Conservation (phyloP, 108 stramenopile species). For the Nitzschia sp. region DNA sequence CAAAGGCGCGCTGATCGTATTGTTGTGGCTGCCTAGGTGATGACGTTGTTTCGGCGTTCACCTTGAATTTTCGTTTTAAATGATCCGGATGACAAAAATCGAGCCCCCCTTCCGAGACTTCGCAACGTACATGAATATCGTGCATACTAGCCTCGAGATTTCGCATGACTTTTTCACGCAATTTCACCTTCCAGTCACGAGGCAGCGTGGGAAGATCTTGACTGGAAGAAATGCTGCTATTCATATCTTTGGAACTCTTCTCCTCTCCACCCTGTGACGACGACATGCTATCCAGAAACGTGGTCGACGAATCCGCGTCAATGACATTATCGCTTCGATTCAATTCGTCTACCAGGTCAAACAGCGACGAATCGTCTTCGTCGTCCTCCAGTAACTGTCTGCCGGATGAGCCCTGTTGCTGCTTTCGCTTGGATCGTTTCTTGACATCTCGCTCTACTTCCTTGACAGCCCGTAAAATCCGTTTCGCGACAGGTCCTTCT, state of each 20-base stretch:
- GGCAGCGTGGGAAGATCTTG: slow-evolving; percentile 41
- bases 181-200: slow-evolving; percentile 61
- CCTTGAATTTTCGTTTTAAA: slow-evolving; percentile 8
- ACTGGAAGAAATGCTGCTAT: neutral
- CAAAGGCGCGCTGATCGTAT: slow-evolving; percentile 69
- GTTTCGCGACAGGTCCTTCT: slow-evolving; percentile 60
- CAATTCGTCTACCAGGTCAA: slow-evolving; percentile 16
- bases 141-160: slow-evolving; percentile 69
- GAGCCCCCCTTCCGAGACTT: slow-evolving; percentile 72
- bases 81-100: slow-evolving; percentile 45
- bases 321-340: slow-evolving; percentile 2
- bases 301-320: neutral
- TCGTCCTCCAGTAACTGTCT: slow-evolving; percentile 13
- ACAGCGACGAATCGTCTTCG: slow-evolving; percentile 9
- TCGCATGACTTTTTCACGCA: slow-evolving; percentile 66
- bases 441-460: slow-evolving; percentile 45
- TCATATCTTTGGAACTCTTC: slow-evolving; percentile 18
- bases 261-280: slow-evolving; percentile 15
- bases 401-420: slow-evolving; percentile 7
- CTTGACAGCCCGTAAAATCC: slow-evolving; percentile 43
- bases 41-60: neutral
- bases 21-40: neutral
- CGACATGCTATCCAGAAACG: neutral
- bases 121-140: slow-evolving; percentile 79
- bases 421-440: slow-evolving; percentile 25